Evolutionary conservation across 805 yeast genomes (phyloP).

Genomic region (Cyberlindnera euphorbiiphila): DNA sequence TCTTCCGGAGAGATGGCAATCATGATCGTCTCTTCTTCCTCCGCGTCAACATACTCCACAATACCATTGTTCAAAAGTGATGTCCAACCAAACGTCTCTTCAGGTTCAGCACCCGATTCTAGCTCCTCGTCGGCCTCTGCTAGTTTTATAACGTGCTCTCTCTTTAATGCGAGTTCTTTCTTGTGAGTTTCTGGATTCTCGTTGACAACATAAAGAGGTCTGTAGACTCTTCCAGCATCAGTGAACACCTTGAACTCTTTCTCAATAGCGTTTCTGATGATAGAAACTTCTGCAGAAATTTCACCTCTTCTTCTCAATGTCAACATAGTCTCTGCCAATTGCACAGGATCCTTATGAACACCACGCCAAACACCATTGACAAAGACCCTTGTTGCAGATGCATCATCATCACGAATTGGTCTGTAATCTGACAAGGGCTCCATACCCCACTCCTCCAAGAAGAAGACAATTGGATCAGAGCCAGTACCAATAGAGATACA

Average conservation of each 20-base stretch:
- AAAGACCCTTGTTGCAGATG: constrained; percentile 87
- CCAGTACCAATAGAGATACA: constrained; percentile 97
- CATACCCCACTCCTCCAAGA: constrained; percentile 99
- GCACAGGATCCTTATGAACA: constrained; percentile 94
- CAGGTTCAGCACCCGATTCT: constrained; percentile 32
- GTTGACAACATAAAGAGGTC: constrained; percentile 92
- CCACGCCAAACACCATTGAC: constrained; percentile 99
- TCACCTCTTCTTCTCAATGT: constrained; percentile 92
- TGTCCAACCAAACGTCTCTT: constrained; percentile 68
- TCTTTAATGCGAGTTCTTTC: constrained; percentile 72
- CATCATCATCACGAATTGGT: constrained; percentile 84
- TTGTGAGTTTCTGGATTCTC: constrained; percentile 68
- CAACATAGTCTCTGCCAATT: constrained; percentile 85
- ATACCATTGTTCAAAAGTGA: constrained; percentile 79
- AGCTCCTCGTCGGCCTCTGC: not conserved
- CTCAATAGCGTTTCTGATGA: constrained; percentile 95
- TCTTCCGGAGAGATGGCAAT: constrained; percentile 99
- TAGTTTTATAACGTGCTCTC: constrained; percentile 75
- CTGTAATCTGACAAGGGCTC: constrained; percentile 95
- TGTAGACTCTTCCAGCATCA: constrained; percentile 97
- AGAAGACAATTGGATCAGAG: constrained; percentile 89
- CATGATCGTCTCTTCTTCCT: constrained; percentile 97
- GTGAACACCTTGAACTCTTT: constrained; percentile 94
- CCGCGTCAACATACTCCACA: constrained; percentile 96
- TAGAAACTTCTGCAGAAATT: constrained; percentile 92